Conservation (phyloP, 108 stramenopile genomes). For the Cyclotella sp. region DNA sequence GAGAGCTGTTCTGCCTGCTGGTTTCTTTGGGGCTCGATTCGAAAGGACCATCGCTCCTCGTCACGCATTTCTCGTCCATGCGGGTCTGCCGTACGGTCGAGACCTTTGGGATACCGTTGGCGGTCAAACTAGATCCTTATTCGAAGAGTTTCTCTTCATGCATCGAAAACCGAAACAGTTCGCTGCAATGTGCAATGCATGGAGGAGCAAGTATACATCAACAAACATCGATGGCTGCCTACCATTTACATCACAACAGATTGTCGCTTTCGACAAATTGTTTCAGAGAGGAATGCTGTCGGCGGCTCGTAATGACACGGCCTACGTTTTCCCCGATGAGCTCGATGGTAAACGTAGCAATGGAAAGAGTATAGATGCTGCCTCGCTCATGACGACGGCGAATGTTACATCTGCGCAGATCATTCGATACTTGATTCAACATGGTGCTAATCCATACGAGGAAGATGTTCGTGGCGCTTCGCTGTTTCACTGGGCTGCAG, state of each 20-base stretch:
- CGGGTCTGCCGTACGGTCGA: conserved; percentile 32
- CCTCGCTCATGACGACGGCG: conserved; percentile 48
- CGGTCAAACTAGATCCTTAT: conserved; percentile 37
- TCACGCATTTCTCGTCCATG: conserved; percentile 78
- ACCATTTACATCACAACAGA: conserved; percentile 66
- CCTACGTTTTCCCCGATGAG: conserved; percentile 20
- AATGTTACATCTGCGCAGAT: conserved; percentile 68
- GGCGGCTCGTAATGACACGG: conserved; percentile 72
- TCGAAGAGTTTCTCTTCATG: conserved; percentile 67
- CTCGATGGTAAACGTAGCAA: background rate
- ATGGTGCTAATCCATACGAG: conserved; percentile 81
- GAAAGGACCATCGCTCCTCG: conserved; percentile 80
- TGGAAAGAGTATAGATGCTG: conserved; percentile 35
- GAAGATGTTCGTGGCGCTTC: conserved; percentile 73
- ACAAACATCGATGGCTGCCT: conserved; percentile 7
- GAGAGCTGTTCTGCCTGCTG: conserved; percentile 56
- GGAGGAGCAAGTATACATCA: conserved; percentile 46
- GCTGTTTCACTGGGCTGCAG: conserved; percentile 83
- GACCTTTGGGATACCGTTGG: conserved; percentile 53
- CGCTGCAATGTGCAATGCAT: conserved; percentile 76
- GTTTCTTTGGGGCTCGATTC: conserved; percentile 79
- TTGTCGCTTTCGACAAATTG: conserved; percentile 75
- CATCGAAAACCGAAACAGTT: conserved; percentile 75
- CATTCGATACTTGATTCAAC: conserved; percentile 64
- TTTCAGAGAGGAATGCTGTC: conserved; percentile 79